phyloP scores from a whole-genome alignment of 345 rosid genomes.

The Excoecaria agallocha region DNA sequence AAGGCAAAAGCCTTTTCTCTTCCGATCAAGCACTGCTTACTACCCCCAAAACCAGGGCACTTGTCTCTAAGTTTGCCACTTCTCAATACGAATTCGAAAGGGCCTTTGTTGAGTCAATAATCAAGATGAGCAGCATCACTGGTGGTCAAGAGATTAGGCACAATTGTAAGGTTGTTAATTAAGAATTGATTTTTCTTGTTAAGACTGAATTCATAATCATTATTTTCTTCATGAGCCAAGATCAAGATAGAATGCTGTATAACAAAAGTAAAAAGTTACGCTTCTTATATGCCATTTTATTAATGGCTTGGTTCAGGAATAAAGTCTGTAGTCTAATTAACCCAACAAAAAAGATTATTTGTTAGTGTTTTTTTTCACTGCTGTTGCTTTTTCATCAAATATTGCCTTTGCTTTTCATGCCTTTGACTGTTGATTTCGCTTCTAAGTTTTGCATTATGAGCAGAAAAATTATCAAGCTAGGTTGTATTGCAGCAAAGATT shows the following conservation, averaged over 20 bases:
- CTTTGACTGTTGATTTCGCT: constrained; percentile 5
- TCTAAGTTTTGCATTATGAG: background rate
- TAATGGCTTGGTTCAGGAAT: too few species aligned
- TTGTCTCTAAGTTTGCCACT: constrained; percentile 54
- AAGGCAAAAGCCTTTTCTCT: constrained; percentile 69
- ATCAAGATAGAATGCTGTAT: too few species aligned
- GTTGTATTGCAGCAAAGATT: background rate
- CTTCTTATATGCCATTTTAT: too few species aligned
- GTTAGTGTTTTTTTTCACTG: too few species aligned
- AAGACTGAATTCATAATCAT: too few species aligned
- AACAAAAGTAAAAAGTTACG: too few species aligned
- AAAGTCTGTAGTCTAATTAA: too few species aligned
- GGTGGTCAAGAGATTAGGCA: constrained; percentile 82
- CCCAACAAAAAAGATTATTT: too few species aligned
- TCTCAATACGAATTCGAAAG: constrained; percentile 44
- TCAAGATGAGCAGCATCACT: constrained; percentile 71
- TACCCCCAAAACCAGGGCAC: constrained; percentile 36
- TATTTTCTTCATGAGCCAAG: too few species aligned
- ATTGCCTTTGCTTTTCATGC: background rate
- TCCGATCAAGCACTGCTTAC: constrained; percentile 81
- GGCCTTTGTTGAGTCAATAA: constrained; percentile 76
- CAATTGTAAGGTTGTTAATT: constrained; percentile 50
- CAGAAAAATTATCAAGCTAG: background rate
- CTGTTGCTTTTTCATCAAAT: too few species aligned
- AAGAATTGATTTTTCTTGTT: too few species aligned